Percentiles rank a stretch among this genome's conserved stretches.
phyloP scores from a whole-genome alignment of 2,329 filamentous ascomycete species.

The Cladosporium sp. region DNA sequence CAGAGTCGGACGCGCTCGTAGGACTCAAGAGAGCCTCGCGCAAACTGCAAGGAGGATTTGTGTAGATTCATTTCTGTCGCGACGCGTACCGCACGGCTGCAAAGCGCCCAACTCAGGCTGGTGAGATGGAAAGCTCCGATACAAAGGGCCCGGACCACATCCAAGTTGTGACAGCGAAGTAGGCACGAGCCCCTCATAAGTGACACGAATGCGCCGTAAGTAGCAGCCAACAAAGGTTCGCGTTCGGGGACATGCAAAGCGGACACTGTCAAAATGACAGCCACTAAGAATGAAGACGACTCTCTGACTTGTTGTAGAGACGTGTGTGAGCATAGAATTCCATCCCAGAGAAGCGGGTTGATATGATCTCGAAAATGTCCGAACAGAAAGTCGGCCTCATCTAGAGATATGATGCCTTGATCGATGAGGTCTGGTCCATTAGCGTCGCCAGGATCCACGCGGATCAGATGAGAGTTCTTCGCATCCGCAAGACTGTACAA shows the following conservation, averaged over 20 bases:
- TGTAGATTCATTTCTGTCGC: conserved; percentile 45
- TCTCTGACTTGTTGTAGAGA: background rate
- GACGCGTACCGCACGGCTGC: conserved; percentile 41
- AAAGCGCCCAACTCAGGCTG: conserved; percentile 43
- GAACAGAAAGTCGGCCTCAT: background rate
- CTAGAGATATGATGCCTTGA: background rate
- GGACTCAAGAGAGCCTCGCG: conserved; percentile 36
- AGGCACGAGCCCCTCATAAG: conserved; percentile 6
- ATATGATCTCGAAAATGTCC: conserved; percentile 1
- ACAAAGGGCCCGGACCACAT: conserved; percentile 37
- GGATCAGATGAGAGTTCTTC: conserved; percentile 7
- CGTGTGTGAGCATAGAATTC: background rate
- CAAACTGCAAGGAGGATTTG: conserved; percentile 35
- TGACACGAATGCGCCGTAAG: conserved; percentile 1
- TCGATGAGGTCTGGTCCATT: conserved; percentile 5
- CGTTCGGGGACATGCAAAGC: background rate
- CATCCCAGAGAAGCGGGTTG: conserved; percentile 10
- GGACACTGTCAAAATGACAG: background rate
- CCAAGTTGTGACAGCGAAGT: background rate
- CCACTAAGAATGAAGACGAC: background rate
- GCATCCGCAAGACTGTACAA: background rate
- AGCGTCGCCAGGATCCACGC: conserved; percentile 1
- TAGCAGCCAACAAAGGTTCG: background rate
- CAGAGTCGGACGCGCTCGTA: conserved; percentile 42
- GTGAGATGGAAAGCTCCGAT: conserved; percentile 44